Evolutionary conservation across 2,329 filamentous ascomycete genomes (phyloP).

Genomic region (Metarhizium sp.): DNA sequence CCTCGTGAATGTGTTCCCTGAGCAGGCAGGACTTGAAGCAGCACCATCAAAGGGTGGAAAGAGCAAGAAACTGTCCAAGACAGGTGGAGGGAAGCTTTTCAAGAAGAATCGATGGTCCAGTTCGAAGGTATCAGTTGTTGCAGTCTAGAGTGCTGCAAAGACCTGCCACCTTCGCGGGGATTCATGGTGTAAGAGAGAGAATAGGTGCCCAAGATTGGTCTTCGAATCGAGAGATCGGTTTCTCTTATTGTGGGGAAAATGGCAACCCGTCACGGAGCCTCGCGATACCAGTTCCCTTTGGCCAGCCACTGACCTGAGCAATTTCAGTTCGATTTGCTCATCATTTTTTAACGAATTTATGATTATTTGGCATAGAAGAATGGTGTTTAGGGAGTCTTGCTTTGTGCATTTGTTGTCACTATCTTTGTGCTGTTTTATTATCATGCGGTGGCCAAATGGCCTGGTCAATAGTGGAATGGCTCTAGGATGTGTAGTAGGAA

Average conservation of each 20-base stretch:
- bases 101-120: slow-evolving; percentile 16
- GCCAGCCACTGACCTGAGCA: no score
- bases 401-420: background rate
- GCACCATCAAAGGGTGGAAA: slow-evolving; percentile 11
- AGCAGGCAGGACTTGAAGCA: slow-evolving; percentile 11
- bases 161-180: background rate
- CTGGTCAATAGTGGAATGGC: background rate
- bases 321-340: background rate
- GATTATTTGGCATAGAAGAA: background rate
- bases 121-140: slow-evolving; percentile 11
- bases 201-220: background rate
- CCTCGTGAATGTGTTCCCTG: slow-evolving; percentile 16
- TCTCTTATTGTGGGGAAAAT: background rate
- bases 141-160: slow-evolving; percentile 1
- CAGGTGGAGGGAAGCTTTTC: slow-evolving; percentile 11
- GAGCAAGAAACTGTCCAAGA: slow-evolving; percentile 23
- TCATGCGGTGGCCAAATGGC: background rate
- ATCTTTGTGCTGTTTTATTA: background rate
- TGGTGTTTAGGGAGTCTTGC: background rate
- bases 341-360: background rate
- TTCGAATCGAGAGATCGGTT: background rate
- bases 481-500: background rate
- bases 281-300: background rate
- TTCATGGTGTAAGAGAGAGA: background rate
- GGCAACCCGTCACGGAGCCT: background rate